Conservation (phyloP, 345 rosid genomes). For the Alliaria petiolata region DNA sequence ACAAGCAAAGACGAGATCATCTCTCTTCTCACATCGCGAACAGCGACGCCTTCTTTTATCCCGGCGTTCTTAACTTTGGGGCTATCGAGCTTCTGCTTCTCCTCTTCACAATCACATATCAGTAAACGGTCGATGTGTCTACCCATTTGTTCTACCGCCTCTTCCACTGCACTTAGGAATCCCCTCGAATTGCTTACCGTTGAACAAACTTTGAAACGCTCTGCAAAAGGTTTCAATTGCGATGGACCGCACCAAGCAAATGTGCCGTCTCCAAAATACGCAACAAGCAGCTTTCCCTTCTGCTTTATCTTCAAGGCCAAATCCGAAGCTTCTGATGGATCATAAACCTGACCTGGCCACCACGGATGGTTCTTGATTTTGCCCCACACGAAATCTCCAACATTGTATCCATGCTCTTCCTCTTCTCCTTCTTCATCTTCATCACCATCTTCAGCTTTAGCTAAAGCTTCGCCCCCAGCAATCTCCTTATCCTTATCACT, state of each 20-base stretch:
- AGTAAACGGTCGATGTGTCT: slow-evolving; percentile 52
- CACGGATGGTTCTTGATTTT: slow-evolving; percentile 90
- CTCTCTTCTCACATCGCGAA: slow-evolving; percentile 53
- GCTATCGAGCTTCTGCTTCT: slow-evolving; percentile 31
- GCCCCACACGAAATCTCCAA: slow-evolving; percentile 96
- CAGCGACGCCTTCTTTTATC: slow-evolving; percentile 58
- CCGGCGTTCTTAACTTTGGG: slow-evolving; percentile 59
- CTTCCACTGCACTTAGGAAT: slow-evolving; percentile 49
- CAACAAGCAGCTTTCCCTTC: slow-evolving; percentile 63
- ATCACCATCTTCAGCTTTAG: neutral
- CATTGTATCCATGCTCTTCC: slow-evolving; percentile 42
- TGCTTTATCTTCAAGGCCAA: slow-evolving; percentile 52
- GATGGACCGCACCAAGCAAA: slow-evolving; percentile 89
- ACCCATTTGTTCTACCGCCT: slow-evolving; percentile 61
- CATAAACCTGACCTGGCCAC: slow-evolving; percentile 98
- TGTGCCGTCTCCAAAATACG: slow-evolving; percentile 80
- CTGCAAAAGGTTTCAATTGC: slow-evolving; percentile 77
- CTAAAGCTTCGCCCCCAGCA: neutral
- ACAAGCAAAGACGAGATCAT: slow-evolving; percentile 40
- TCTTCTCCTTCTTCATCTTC: slow-evolving; percentile 35
- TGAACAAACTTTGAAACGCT: slow-evolving; percentile 57
- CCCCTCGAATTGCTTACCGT: slow-evolving; percentile 52
- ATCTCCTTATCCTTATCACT: slow-evolving; percentile 33
- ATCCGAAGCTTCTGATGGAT: slow-evolving; percentile 70
- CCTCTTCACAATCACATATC: slow-evolving; percentile 54